Conservation (phyloP, 2,329 filamentous ascomycete genomes). For the Scedosporium apiospermum region DNA sequence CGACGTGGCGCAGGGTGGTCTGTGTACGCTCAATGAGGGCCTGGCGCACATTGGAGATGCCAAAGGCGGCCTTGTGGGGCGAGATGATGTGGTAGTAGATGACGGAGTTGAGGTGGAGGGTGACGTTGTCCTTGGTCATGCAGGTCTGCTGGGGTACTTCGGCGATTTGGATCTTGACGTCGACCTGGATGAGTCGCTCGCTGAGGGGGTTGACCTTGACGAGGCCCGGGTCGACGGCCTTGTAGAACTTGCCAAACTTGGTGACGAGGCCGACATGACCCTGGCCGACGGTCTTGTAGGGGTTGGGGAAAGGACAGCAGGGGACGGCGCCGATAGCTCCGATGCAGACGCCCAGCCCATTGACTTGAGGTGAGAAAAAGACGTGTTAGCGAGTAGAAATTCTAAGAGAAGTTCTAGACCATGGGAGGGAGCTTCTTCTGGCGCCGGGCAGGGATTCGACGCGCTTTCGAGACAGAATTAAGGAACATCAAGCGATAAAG, state of each 20-base stretch:
- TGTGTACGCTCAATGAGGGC: conserved; percentile 97
- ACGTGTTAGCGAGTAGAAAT: not conserved
- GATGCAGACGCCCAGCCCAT: conserved; percentile 61
- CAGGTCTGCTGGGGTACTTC: conserved; percentile 94
- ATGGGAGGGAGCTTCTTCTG: not conserved
- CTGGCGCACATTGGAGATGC: conserved; percentile 87
- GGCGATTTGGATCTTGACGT: conserved; percentile 98
- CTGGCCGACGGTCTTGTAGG: conserved; percentile 85
- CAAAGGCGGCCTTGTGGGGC: conserved; percentile 94
- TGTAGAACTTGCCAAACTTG: conserved; percentile 90
- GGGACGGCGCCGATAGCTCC: conserved; percentile 80
- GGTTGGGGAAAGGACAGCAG: conserved; percentile 90
- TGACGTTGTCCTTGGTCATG: conserved; percentile 99
- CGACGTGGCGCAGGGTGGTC: conserved; percentile 92
- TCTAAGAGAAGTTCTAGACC: not conserved
- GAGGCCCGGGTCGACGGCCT: conserved; percentile 90
- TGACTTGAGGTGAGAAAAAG: conserved; percentile 39
- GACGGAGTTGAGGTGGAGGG: conserved; percentile 83
- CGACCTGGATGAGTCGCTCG: conserved; percentile 81
- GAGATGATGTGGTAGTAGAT: conserved; percentile 98
- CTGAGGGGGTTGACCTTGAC: conserved; percentile 96
- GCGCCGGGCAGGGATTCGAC: not conserved
- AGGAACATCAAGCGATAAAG: not conserved
- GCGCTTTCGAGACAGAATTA: not conserved
- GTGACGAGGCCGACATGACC: conserved; percentile 93